Evolutionary conservation across 495 filamentous ascomycete species (phyloP).

Genomic region (Aspergillus heteromorphus): DNA sequence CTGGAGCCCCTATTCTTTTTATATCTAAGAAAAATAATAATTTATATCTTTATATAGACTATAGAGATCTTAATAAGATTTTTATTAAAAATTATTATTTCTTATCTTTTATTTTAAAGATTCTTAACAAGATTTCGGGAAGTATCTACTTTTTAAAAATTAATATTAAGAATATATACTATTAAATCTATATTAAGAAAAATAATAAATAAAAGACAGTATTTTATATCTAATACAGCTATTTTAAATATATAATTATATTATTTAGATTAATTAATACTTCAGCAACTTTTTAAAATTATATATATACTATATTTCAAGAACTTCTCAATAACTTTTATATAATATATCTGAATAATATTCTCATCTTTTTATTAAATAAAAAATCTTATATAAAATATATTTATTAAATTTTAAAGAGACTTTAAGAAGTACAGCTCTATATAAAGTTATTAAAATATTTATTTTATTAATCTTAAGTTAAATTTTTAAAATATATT

Average conservation of each 20-base stretch:
- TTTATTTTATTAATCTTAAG: background rate
- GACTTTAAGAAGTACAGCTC: background rate
- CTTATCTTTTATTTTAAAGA: background rate
- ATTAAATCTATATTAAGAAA: background rate
- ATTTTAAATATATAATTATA: slow-evolving; percentile 3
- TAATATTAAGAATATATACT: too few species aligned
- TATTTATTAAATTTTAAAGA: background rate
- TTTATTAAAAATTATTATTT: slow-evolving; percentile 1
- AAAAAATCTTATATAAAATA: background rate
- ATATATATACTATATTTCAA: background rate
- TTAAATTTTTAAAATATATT: background rate
- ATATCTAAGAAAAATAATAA: slow-evolving; percentile 5
- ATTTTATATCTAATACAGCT: slow-evolving; percentile 2
- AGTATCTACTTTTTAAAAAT: background rate
- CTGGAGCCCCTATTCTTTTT: background rate
- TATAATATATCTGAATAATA: slow-evolving; percentile 1
- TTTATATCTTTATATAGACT: slow-evolving; percentile 10
- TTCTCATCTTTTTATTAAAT: background rate
- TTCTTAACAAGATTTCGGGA: background rate
- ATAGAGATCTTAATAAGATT: slow-evolving; percentile 7
- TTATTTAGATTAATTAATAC: background rate
- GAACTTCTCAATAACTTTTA: background rate
- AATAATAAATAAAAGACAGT: background rate
- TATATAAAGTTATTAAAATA: background rate
- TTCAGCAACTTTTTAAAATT: background rate